Evolutionary conservation across 306 rosid species (phyloP).

Genomic region (Vachellia pachyceras): DNA sequence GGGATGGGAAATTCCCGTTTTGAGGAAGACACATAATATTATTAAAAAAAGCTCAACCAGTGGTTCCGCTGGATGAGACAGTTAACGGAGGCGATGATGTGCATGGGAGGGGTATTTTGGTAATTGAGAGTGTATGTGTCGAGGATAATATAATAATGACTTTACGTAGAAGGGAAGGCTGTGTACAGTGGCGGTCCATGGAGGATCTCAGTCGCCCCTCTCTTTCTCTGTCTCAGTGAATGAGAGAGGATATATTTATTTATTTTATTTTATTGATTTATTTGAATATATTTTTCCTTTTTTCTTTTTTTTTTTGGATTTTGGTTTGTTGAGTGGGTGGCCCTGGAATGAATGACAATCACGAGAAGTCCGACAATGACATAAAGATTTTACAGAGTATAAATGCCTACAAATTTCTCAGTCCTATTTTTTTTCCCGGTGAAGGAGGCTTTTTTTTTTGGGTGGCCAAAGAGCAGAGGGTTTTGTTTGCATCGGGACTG

Average conservation of each 20-base stretch:
- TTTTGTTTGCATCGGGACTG: neutral
- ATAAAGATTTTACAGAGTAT: neutral
- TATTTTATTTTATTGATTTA: constrained; percentile 2
- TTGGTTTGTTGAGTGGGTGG: constrained; percentile 17
- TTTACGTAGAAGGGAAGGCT: constrained; percentile 63
- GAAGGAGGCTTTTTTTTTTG: neutral
- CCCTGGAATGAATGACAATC: constrained; percentile 1
- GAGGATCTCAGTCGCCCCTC: constrained; percentile 35
- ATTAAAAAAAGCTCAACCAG: neutral
- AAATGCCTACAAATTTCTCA: neutral
- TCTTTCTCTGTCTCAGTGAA: neutral
- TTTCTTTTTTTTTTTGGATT: neutral
- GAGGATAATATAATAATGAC: constrained; percentile 39
- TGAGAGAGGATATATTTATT: constrained; percentile 21
- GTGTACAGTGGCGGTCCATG: constrained; percentile 50
- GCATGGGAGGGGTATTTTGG: constrained; percentile 45
- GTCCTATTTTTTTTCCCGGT: too few relatives aligned
- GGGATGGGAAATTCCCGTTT: neutral
- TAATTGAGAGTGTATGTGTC: constrained; percentile 24
- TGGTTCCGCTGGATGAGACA: neutral
- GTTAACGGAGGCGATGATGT: neutral
- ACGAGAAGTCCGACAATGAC: constrained; percentile 18
- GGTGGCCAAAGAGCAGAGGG: neutral
- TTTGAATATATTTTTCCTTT: neutral
- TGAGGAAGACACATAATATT: neutral